Conservation (phyloP, 2,329 filamentous ascomycete species). For the Septoria petroselini region DNA sequence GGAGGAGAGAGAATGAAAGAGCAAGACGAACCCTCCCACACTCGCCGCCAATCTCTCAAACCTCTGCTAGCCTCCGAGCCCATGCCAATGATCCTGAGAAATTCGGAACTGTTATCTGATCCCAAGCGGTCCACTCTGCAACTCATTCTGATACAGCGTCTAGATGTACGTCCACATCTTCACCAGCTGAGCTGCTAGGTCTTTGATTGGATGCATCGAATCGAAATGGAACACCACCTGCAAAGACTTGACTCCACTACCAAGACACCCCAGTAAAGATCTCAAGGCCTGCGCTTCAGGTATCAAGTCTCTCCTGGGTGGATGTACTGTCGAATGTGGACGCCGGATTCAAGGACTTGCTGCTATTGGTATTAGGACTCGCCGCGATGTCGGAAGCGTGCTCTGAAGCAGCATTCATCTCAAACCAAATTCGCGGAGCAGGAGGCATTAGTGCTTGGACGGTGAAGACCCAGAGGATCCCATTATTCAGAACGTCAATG, state of each 20-base stretch:
- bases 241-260: constrained; percentile 9
- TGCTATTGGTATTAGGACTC: too few relatives aligned
- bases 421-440: too few relatives aligned
- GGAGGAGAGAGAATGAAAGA: too few relatives aligned
- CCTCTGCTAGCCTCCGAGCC: constrained; percentile 11
- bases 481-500: constrained; percentile 14
- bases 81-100: constrained; percentile 14
- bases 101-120: constrained; percentile 12
- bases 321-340: constrained; percentile 18
- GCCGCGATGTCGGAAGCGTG: too few relatives aligned
- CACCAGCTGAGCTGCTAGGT: constrained; percentile 8
- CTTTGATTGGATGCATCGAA: constrained; percentile 17
- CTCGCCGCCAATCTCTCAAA: constrained; percentile 14
- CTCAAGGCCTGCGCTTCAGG: constrained; percentile 12
- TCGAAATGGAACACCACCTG: constrained; percentile 17
- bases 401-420: too few relatives aligned
- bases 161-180: constrained; percentile 12
- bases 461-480: constrained; percentile 20
- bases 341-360: too few relatives aligned
- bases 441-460: constrained; percentile 8
- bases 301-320: constrained; percentile 16
- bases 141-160: constrained; percentile 13
- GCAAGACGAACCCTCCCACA: too few relatives aligned
- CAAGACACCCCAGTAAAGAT: constrained; percentile 15
- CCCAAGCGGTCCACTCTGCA: constrained; percentile 7